phyloP scores from a whole-genome alignment of 2,329 filamentous ascomycete species.

The Raffaelea ambrosiae region DNA sequence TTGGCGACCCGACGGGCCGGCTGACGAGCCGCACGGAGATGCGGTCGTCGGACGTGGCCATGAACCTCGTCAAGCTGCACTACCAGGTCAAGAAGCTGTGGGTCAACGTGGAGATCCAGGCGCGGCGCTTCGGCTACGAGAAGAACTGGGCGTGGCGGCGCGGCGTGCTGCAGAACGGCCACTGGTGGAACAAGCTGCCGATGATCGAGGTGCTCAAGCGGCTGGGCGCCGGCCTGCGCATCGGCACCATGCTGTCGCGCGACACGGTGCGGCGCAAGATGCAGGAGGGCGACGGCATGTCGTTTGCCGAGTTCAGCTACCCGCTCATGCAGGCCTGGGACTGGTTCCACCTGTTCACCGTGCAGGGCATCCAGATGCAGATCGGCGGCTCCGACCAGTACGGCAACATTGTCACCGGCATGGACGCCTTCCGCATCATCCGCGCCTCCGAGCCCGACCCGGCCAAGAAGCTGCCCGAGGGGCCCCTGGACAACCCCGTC shows the following conservation, averaged over 20 bases:
- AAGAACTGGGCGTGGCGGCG: slow-evolving; percentile 57
- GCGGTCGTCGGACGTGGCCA: slow-evolving; percentile 40
- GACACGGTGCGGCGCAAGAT: slow-evolving; percentile 72
- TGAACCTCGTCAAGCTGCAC: slow-evolving; percentile 61
- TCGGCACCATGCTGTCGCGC: slow-evolving; percentile 80
- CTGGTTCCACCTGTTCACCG: slow-evolving; percentile 77
- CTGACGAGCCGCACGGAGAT: slow-evolving; percentile 51
- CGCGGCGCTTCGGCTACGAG: slow-evolving; percentile 54
- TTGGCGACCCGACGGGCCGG: slow-evolving; percentile 71
- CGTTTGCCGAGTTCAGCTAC: slow-evolving; percentile 86
- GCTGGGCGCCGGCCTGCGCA: slow-evolving; percentile 63
- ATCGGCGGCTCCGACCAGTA: slow-evolving; percentile 94
- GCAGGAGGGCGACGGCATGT: slow-evolving; percentile 84
- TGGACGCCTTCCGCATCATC: slow-evolving; percentile 74
- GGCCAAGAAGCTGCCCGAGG: slow-evolving; percentile 26
- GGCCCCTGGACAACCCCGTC: slow-evolving; percentile 51
- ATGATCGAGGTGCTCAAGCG: slow-evolving; percentile 68
- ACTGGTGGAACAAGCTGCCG: slow-evolving; percentile 67
- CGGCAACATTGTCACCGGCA: slow-evolving; percentile 88
- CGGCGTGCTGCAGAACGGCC: slow-evolving; percentile 69
- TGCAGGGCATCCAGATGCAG: slow-evolving; percentile 66
- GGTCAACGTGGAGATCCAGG: slow-evolving; percentile 60
- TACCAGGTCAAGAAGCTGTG: slow-evolving; percentile 66
- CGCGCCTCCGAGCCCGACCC: slow-evolving; percentile 45
- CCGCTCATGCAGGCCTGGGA: slow-evolving; percentile 94